phyloP scores from a whole-genome alignment of 2,329 filamentous ascomycete genomes.

The Fusarium beomiforme region DNA sequence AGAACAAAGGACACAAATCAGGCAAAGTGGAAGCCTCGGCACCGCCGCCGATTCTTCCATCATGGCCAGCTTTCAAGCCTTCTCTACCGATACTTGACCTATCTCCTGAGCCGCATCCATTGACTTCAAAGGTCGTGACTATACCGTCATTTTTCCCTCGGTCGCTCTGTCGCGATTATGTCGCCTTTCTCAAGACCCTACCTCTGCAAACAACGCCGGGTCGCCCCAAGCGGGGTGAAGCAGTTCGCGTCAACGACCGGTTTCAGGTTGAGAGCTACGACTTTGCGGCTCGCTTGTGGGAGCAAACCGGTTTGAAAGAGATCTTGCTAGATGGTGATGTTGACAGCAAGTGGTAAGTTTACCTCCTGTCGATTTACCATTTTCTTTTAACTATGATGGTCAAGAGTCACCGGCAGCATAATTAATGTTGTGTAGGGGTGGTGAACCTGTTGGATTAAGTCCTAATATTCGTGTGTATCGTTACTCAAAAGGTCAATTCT shows the following conservation, averaged over 20 bases:
- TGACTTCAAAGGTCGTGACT: constrained; percentile 72
- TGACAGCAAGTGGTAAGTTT: constrained; percentile 57
- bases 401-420: constrained; percentile 6
- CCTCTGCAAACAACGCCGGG: constrained; percentile 81
- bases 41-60: constrained; percentile 48
- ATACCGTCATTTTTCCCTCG: constrained; percentile 79
- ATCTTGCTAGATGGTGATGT: constrained; percentile 57
- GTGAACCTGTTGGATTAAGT: constrained; percentile 84
- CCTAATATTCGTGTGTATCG: constrained; percentile 91
- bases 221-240: constrained; percentile 81
- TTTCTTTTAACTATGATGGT: not conserved
- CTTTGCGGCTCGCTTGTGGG: constrained; percentile 83
- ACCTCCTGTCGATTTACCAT: not conserved
- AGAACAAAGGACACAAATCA: constrained; percentile 45
- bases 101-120: constrained; percentile 61
- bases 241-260: constrained; percentile 87
- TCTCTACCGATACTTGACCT: constrained; percentile 73
- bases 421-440: constrained; percentile 70
- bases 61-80: constrained; percentile 79
- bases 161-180: constrained; percentile 78
- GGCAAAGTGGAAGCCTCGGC: constrained; percentile 30
- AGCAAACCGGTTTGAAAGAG: constrained; percentile 76
- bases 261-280: constrained; percentile 80
- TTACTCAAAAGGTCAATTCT: constrained; percentile 87
- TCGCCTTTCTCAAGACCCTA: constrained; percentile 74